Base-by-base conservation (phyloP, 208 protist genomes). In the Tritrichomonas musculus region DNA sequence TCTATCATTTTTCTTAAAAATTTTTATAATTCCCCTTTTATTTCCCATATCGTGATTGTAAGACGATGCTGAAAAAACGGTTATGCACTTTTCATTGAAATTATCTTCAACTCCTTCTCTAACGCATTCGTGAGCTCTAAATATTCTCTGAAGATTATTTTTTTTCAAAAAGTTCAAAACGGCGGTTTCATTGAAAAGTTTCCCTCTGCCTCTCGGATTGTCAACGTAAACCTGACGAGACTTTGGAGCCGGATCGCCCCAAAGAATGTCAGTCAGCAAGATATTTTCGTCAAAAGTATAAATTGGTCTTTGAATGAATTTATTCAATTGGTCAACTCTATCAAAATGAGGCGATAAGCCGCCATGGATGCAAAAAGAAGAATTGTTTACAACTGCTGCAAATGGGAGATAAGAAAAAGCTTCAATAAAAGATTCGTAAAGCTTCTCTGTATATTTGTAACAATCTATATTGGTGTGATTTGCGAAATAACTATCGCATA, bases 381-480 rank as follows among this genome's bases (percentile, higher is more conserved):
- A 20, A 14, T 94, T 80, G 92, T 93, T 92, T 41, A 95, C 82
- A 25, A 97, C 92, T 22, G 97, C 97, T n/a, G 96, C 94, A 8
- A 98, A 55, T 36, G 96, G 97, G 57, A 97, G 94, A 93, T 96
- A 96, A 93, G 97, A 97, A 73, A 98, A 98, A n/a, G 97, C 95
- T 53, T 96, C 93, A 30, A 95, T 97, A 94, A 96, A 97, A 80
- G 96, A 97, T 80, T 96, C 96, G 96, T 96, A 97, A 17, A 96
- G 94, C 92, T 96, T 97, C 14, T 96, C 94, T n/a, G n/a, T n/a
- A n/a, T n/a, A n/a, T n/a, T n/a, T n/a, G n/a, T n/a, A n/a, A n/a
- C n/a, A n/a, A n/a, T 94, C 97, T 97, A 50, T n/a, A n/a, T n/a
- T 96, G 96, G 92, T 98, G 97, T 92, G 97, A 97, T 69, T 95